phyloP scores from a whole-genome alignment of 148 eudicot genomes.

The Bassia scoparia region DNA sequence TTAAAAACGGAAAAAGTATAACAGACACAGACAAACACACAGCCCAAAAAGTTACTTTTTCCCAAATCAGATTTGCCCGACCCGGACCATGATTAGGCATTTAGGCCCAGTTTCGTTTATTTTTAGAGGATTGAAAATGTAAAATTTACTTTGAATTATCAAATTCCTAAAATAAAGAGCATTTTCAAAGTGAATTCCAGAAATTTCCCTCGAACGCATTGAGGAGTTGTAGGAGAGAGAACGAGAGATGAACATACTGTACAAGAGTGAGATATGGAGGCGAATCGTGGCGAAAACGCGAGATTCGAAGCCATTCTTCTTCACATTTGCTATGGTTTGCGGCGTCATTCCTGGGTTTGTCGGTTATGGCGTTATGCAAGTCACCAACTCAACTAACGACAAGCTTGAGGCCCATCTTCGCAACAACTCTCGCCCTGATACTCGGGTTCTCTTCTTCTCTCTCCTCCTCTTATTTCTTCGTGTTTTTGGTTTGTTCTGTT shows the following conservation, averaged over 20 bases:
- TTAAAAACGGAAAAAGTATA: no score
- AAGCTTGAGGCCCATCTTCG: constrained; percentile 83
- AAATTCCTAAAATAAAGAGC: no score
- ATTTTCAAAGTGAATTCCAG: no score
- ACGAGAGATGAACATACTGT: constrained; percentile 38
- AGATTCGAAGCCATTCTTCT: constrained; percentile 87
- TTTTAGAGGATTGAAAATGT: no score
- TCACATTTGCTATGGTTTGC: constrained; percentile 72
- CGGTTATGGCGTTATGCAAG: constrained; percentile 78
- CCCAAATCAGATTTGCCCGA: no score
- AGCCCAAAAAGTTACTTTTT: no score
- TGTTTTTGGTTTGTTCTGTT: neutral
- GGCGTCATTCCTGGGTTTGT: constrained; percentile 78
- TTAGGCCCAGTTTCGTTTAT: no score
- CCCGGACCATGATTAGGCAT: no score
- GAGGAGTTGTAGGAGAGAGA: neutral
- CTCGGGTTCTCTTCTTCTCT: constrained; percentile 34
- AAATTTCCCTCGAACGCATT: neutral
- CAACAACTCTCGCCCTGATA: constrained; percentile 61
- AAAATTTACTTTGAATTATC: no score
- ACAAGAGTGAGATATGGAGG: constrained; percentile 70
- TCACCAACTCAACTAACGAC: constrained; percentile 51
- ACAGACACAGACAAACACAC: no score
- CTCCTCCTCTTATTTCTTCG: neutral
- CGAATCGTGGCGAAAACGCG: constrained; percentile 59